These are phyloP conservation scores for Pachysandra terminalis DNA, from an alignment of 164 flowering plant species.

Conservation along the genomic window DNA sequence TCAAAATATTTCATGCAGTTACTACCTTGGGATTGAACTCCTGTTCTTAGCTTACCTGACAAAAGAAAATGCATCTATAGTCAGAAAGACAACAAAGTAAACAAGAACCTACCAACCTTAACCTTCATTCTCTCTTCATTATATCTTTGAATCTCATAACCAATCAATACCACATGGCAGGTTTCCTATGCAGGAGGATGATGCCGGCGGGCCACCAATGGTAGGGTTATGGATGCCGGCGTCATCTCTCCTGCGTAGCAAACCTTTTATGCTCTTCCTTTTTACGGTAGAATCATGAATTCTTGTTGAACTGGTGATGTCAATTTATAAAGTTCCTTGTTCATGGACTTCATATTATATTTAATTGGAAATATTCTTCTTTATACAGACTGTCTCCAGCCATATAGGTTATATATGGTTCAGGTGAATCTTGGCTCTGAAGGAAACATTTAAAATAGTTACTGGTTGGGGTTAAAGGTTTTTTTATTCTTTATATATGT, in stretches of 20 bases:
- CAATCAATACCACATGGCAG: constrained; percentile 8
- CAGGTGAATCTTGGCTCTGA: too few species aligned
- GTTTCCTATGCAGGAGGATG: constrained; percentile 18
- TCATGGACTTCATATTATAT: background rate
- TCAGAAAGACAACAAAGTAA: background rate
- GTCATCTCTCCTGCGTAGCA: constrained; percentile 26
- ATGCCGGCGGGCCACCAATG: constrained; percentile 3
- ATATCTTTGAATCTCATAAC: background rate
- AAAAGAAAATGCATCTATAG: background rate
- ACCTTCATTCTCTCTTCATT: background rate
- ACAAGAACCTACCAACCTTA: background rate
- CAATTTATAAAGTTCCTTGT: constrained; percentile 5
- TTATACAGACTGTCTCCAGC: constrained; percentile 11
- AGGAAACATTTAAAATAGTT: too few species aligned
- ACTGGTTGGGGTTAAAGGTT: too few species aligned
- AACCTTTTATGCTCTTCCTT: constrained; percentile 12
- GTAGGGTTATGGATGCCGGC: constrained; percentile 3
- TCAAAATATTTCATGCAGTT: too few species aligned
- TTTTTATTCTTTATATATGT: too few species aligned
- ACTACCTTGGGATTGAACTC: background rate
- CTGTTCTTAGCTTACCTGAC: background rate
- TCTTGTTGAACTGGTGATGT: background rate
- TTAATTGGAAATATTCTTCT: background rate
- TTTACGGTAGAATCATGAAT: background rate
- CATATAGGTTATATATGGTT: too few species aligned